phyloP scores from a whole-genome alignment of 2,329 filamentous ascomycete species.

The Aureobasidium leucospermi region DNA sequence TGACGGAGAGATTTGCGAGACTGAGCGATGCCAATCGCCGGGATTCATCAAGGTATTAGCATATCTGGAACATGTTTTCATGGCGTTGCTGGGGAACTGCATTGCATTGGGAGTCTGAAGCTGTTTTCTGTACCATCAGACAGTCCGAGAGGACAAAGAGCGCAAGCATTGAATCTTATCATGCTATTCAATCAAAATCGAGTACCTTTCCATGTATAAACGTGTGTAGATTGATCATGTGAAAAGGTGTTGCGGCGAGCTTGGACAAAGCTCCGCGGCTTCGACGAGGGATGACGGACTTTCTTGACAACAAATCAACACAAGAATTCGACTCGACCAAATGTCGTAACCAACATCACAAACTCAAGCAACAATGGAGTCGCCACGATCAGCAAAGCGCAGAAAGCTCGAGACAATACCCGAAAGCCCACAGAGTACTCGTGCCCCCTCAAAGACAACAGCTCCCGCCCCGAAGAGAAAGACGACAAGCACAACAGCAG shows the following conservation, averaged over 20 bases:
- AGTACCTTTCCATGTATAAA: no score
- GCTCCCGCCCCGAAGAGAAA: not conserved
- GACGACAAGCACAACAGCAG: not conserved
- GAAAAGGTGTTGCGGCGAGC: not conserved
- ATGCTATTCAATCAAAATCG: no score
- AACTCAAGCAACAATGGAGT: not conserved
- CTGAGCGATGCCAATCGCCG: slow-evolving; percentile 19
- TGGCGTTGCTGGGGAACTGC: not conserved
- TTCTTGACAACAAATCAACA: not conserved
- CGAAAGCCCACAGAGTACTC: not conserved
- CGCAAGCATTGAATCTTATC: no score
- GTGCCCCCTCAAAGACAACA: not conserved
- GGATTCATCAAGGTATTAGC: slow-evolving; percentile 5
- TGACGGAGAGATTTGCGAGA: slow-evolving; percentile 18
- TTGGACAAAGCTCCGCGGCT: not conserved
- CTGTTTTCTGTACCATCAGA: not conserved
- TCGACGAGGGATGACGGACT: not conserved
- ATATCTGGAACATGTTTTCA: not conserved
- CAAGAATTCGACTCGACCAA: not conserved
- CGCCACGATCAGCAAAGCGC: slow-evolving; percentile 24
- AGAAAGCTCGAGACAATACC: slow-evolving; percentile 23
- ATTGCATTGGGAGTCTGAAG: not conserved
- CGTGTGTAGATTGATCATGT: not conserved
- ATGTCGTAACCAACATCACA: not conserved
- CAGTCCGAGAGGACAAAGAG: no score